Conservation (phyloP, 2,329 filamentous ascomycete species). For the Aureobasidium sp. region DNA sequence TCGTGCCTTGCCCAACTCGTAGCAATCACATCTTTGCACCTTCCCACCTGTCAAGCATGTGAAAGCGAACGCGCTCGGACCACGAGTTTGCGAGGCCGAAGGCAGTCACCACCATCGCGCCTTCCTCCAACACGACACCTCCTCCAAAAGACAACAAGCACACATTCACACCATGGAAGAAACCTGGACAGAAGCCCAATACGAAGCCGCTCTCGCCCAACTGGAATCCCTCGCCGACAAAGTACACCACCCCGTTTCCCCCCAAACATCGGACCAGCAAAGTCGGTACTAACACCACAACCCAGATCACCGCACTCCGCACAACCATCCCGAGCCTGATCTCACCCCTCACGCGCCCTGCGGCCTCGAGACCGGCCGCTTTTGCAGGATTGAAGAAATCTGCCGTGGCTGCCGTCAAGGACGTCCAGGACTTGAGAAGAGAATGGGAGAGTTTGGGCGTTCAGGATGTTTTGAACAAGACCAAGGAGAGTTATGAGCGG, state of each 20-base stretch:
- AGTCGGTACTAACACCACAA: background rate
- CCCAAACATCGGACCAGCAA: background rate
- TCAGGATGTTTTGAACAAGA: constrained; percentile 30
- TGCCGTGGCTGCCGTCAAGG: constrained; percentile 30
- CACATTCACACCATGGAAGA: constrained; percentile 2
- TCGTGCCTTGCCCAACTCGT: too few species aligned
- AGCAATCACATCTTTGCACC: too few species aligned
- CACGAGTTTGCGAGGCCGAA: too few species aligned
- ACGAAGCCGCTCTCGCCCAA: constrained; percentile 37
- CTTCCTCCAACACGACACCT: background rate
- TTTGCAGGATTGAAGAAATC: constrained; percentile 35
- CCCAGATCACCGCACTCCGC: constrained; percentile 38
- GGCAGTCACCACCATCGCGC: too few species aligned
- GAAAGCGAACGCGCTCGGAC: too few species aligned
- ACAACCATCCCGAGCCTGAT: constrained; percentile 38
- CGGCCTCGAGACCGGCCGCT: constrained; percentile 27
- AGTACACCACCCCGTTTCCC: constrained; percentile 24
- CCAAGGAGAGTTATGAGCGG: constrained; percentile 30
- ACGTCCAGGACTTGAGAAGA: constrained; percentile 32
- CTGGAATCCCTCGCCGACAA: constrained; percentile 39
- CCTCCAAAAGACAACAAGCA: background rate
- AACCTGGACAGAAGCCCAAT: constrained; percentile 35
- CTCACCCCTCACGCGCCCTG: constrained; percentile 31
- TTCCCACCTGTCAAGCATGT: too few species aligned
- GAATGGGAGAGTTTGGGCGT: constrained; percentile 34